A percentile compares a stretch with the other conserved stretches of the same genome.
phyloP scores from a whole-genome alignment of 805 yeast species.

The Aciculoconidium aculeatum region DNA sequence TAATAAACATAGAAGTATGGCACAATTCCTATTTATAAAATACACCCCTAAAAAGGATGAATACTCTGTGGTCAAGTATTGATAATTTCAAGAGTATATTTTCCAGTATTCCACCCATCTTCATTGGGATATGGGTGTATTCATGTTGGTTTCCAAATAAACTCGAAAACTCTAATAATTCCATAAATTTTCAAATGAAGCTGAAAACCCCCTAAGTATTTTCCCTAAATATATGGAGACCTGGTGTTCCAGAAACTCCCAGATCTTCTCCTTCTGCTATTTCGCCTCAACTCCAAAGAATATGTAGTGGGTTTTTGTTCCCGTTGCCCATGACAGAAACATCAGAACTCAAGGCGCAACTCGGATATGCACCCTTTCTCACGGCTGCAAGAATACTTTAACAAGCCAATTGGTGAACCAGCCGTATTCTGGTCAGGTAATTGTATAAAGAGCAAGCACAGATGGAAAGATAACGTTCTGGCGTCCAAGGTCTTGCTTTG shows the following conservation, averaged over 20 bases:
- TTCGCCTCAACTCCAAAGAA: constrained; percentile 34
- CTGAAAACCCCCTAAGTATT: too few species aligned
- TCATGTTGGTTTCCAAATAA: too few species aligned
- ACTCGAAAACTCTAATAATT: too few species aligned
- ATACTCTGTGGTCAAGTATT: too few species aligned
- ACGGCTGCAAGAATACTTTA: constrained; percentile 13
- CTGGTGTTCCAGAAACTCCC: constrained; percentile 29
- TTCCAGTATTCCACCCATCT: too few species aligned
- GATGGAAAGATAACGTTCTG: constrained; percentile 24
- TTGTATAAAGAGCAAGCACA: constrained; percentile 39
- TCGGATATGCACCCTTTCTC: constrained; percentile 40
- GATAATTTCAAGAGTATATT: too few species aligned
- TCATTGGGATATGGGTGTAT: too few species aligned
- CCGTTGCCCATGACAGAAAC: constrained; percentile 27
- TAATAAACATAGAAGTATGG: too few species aligned
- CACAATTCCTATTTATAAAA: too few species aligned
- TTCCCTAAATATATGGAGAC: too few species aligned
- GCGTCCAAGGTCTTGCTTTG: constrained; percentile 40
- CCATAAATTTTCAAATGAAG: too few species aligned
- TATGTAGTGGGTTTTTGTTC: constrained; percentile 26
- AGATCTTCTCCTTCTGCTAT: constrained; percentile 24
- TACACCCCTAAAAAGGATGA: too few species aligned
- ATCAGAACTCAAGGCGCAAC: constrained; percentile 33
- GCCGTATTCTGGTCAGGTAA: constrained; percentile 25
- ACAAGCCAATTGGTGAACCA: constrained; percentile 2